These are phyloP conservation scores for Saturnispora saitoi DNA, from an alignment of 805 yeast genomes.

Conservation along the genomic window DNA sequence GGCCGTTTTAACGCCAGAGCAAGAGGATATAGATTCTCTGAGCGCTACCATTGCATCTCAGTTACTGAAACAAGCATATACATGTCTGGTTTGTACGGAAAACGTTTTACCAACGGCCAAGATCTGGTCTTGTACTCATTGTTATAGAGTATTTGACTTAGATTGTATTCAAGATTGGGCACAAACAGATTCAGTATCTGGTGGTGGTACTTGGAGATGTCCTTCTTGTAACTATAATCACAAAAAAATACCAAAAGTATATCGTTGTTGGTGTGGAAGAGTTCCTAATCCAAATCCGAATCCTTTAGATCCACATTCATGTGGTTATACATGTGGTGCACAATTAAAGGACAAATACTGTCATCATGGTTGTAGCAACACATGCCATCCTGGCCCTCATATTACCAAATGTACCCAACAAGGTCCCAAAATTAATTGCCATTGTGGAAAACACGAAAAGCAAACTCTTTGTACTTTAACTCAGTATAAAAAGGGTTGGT, in stretches of 20 bases:
- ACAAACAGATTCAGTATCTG: conserved; percentile 36
- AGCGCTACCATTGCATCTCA: conserved; percentile 35
- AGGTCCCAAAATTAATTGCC: conserved; percentile 62
- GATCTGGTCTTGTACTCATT: conserved; percentile 72
- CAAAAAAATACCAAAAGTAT: conserved; percentile 41
- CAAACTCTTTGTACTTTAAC: conserved; percentile 71
- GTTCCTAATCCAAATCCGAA: conserved; percentile 55
- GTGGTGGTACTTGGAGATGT: conserved; percentile 55
- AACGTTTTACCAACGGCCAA: conserved; percentile 59
- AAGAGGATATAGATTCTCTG: conserved; percentile 6
- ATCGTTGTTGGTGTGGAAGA: conserved; percentile 87
- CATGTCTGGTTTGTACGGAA: conserved; percentile 82
- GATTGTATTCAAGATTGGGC: conserved; percentile 89
- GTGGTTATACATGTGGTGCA: conserved; percentile 75
- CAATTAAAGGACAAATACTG: conserved; percentile 32
- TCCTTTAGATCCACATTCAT: conserved; percentile 65
- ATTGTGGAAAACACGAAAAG: conserved; percentile 59
- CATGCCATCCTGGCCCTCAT: conserved; percentile 90
- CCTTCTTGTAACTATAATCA: conserved; percentile 63
- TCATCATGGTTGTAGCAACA: conserved; percentile 63
- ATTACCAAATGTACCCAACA: conserved; percentile 65
- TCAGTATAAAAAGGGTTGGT: conserved; percentile 60
- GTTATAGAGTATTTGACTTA: conserved; percentile 79
- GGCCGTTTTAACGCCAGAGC: conserved; percentile 6
- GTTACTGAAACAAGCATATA: conserved; percentile 35